These are phyloP conservation scores for Venturia oleaginea DNA, from an alignment of 2,329 filamentous ascomycete species.

Conservation along the genomic window DNA sequence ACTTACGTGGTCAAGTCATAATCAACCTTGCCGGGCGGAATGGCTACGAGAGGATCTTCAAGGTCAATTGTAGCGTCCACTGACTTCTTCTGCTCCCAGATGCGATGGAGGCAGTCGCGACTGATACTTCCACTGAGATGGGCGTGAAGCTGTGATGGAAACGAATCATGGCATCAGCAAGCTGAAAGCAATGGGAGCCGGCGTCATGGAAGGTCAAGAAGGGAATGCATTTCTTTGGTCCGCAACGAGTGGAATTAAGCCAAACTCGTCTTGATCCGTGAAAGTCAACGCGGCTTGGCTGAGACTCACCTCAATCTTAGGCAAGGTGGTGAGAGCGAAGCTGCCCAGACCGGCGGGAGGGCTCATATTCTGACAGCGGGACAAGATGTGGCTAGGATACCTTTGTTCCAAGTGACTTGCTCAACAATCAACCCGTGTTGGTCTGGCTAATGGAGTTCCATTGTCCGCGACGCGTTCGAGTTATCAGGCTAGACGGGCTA, in stretches of 20 bases:
- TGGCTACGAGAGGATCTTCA: constrained; percentile 58
- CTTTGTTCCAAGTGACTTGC: too few species aligned
- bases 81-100: constrained; percentile 56
- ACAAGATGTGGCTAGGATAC: too few species aligned
- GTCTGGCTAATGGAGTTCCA: too few species aligned
- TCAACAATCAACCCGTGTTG: too few species aligned
- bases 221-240: too few species aligned
- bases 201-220: neutral
- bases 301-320: constrained; percentile 15
- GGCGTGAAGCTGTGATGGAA: constrained; percentile 56
- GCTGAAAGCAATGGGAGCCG: neutral
- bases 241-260: neutral
- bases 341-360: neutral
- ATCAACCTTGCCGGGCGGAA: constrained; percentile 62
- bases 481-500: too few species aligned
- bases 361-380: neutral
- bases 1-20: constrained; percentile 59
- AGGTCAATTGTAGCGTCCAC: constrained; percentile 44
- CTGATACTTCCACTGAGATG: constrained; percentile 74
- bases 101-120: constrained; percentile 60
- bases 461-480: too few species aligned
- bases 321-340: constrained; percentile 4
- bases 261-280: neutral
- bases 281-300: neutral
- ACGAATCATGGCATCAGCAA: neutral